These are phyloP conservation scores for Tulasnella sp. DNA, from an alignment of 768 basidiomycete genomes.

Conservation along the genomic window DNA sequence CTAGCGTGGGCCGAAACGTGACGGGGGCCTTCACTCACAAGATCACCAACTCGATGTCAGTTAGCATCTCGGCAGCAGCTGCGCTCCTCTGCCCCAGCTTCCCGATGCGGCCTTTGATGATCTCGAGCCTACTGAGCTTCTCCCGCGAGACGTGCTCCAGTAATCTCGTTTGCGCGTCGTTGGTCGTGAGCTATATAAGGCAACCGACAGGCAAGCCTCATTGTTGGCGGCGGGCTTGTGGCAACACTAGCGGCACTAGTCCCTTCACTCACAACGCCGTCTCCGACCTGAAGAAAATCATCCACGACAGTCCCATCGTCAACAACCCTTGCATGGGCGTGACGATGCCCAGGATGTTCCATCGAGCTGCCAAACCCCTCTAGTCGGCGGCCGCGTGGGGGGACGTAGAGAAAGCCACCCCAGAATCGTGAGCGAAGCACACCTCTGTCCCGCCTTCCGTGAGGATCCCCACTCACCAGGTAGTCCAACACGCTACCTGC, in stretches of 20 bases:
- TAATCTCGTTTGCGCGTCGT: conserved; percentile 6
- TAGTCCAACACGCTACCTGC: neutral
- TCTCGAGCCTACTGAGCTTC: neutral
- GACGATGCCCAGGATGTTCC: conserved; percentile 15
- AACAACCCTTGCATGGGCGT: conserved; percentile 20
- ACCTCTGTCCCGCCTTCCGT: neutral
- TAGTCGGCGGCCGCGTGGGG: neutral
- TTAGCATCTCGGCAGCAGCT: conserved; percentile 16
- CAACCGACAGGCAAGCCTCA: neutral
- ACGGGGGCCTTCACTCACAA: neutral
- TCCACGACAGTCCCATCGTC: conserved; percentile 21
- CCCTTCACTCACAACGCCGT: neutral
- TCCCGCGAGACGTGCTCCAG: conserved; percentile 8
- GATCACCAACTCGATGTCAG: conserved; percentile 15
- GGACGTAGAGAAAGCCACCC: too few species aligned
- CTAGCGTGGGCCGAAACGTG: neutral
- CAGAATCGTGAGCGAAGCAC: neutral
- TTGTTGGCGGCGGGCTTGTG: too few species aligned
- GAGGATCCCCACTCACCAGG: neutral
- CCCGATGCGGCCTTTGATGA: neutral
- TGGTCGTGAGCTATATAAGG: conserved; percentile 17
- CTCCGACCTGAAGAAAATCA: conserved; percentile 21
- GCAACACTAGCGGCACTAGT: too few species aligned
- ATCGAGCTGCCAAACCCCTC: conserved; percentile 7
- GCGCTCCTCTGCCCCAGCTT: neutral